Base-by-base conservation (phyloP, 768 basidiomycete species). In the Psilocybe cubensis region DNA sequence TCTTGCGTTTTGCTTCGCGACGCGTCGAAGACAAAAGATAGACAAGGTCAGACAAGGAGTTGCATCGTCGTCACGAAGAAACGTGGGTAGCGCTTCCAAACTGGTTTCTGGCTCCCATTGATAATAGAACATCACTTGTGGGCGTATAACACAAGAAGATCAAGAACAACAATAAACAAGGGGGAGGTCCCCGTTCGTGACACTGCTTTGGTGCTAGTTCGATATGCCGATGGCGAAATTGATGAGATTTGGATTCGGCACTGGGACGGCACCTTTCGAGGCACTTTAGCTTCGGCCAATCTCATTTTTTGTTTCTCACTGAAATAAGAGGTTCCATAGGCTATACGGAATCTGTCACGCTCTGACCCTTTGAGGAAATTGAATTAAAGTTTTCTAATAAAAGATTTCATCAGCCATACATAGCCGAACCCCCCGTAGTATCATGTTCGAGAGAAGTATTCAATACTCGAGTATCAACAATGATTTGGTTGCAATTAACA, bases 1-100 rank as follows among this genome's bases (percentile, higher is more conserved):
- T 23, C 21, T 46, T 38, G 35, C 35, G 23, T 20, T 38, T 24
- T 25, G 43, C 53, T 25, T 50, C 33, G 55, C 38, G 47, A 56
- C 55, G 45, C 31, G 42, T 41, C 11, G 25, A 51, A 27, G 41
- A 54, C 47, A 56, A 56, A 56, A 56, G 47, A 24, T 45, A 41
- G 18, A 40, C 42, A 45, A 44, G 41, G 18, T 17, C 33, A 17
- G 44, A 56, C 55, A 56, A 56, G 55, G 47, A 42, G 18, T 38
- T 23, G 31, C 17, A 23, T 41, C 43, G 55, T 56, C 55, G 49
- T 28, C 27, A 50, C 41, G 17, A 50, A 18, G 23, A 42, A 50
- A 56, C 47, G 47, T 43, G 55, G 55, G 35, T 24, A 56, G 8
- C 52, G 35, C 50, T 52, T 40, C 50, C 38, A 23, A 33, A 52